Evolutionary conservation across 1,284 basidiomycete genomes (phyloP), one percentile per base, ranked within the genome.

Genomic region (Neotropicomus parvogracilis): DNA sequence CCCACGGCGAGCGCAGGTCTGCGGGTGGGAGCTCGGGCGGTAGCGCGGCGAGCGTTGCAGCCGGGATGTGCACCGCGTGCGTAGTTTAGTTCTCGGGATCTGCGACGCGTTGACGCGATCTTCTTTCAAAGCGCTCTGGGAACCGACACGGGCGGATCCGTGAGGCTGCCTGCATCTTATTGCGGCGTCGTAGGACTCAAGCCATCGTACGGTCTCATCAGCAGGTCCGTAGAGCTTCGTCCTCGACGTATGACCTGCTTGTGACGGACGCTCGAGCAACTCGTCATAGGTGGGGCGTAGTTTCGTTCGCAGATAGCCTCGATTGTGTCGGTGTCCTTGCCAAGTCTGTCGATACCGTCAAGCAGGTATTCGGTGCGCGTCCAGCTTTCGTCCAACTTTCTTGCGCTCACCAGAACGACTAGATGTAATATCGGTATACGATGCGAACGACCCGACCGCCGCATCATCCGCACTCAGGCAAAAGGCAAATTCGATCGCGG

Each of bases 141-240:
- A 3, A 95, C 93, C 0, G 95, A 99, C 63, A 99, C 97, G 0
- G 97, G 95, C 6, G 97, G 95, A 0, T 98, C 95, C 6, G 85
- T 90, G 5, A 80, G 95, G 28, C 73, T 99, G 2, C 97, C 95
- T 0, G 95, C 95, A 0, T 85, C 92, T 1, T 98, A 97, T 64
- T 97, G 93, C 59, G 94, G 95, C 3, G 75, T 97, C 0, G 82
- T 89, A 4, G 95, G 95, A 0, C 70, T 98, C 43, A 99, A 99
- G 63, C 95, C 95, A 0, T 95, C 93, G 0, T 98, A 98, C 59
- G 95, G 95, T 0, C 70, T 97, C 39, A 70, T 99, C 33, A 92
- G 89, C 59, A 80, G 94, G 85, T 88, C 40, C n/a, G 66, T 53
- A 11, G 46, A 26, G 14, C 4, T 12, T n/a, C 32, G 11, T 39